phyloP scores from a whole-genome alignment of 1,284 basidiomycete genomes.

The Chiua sp. region DNA sequence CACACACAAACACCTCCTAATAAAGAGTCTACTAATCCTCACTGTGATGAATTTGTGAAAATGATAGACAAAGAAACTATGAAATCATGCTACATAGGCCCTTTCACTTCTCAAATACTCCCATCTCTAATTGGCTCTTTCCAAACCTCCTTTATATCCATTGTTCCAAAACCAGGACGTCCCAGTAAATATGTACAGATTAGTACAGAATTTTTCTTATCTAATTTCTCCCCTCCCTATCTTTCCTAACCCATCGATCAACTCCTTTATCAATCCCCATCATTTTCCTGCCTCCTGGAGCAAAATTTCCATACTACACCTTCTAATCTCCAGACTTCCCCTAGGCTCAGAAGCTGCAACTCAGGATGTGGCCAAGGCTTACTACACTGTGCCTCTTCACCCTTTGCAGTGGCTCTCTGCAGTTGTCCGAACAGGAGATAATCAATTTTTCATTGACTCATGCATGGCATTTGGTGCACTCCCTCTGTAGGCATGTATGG shows the following conservation, averaged over 20 bases:
- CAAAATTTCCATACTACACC: not conserved
- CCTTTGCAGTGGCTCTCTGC: no score
- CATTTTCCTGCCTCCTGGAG: not conserved
- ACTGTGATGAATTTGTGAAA: not conserved
- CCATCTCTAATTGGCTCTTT: not conserved
- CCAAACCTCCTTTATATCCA: slow-evolving; percentile 7
- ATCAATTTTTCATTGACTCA: not conserved
- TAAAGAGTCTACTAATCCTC: not conserved
- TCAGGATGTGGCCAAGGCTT: no score
- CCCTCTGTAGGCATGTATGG: slow-evolving; percentile 41
- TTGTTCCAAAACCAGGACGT: slow-evolving; percentile 6
- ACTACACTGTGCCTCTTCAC: no score
- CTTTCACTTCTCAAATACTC: not conserved
- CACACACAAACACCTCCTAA: slow-evolving; percentile 6
- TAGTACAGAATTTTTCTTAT: not conserved
- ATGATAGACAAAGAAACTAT: not conserved
- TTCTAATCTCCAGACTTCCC: not conserved
- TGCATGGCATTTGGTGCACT: slow-evolving; percentile 24
- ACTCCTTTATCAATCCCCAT: not conserved
- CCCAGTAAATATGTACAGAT: not conserved
- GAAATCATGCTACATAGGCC: slow-evolving; percentile 4
- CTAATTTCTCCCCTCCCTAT: not conserved
- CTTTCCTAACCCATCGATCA: not conserved
- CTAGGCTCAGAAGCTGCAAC: not conserved
- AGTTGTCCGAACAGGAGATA: no score